Percentiles rank a stretch among this genome's conserved stretches.
Evolutionary conservation across 1,284 basidiomycete species (phyloP).

Genomic region (Microbotryum violaceum): DNA sequence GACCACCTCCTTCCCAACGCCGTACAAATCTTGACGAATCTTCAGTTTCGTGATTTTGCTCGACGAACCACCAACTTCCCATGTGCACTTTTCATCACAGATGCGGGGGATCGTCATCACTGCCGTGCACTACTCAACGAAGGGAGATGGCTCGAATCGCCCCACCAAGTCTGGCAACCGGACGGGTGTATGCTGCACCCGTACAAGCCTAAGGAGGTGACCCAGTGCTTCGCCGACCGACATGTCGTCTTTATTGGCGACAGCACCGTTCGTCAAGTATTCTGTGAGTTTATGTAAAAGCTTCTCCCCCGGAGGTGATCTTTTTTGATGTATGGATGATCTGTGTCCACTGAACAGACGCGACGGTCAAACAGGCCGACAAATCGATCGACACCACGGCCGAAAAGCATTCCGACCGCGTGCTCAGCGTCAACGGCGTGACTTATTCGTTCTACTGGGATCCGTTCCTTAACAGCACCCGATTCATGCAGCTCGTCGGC

Average conservation of each 20-base stretch:
- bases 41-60: too few relatives aligned
- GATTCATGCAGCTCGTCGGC: conserved; percentile 45
- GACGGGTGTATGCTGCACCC: conserved; percentile 68
- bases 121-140: conserved; percentile 61
- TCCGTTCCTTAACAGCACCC: conserved; percentile 61
- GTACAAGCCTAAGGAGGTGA: conserved; percentile 53
- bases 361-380: conserved; percentile 42
- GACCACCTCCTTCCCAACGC: too few relatives aligned
- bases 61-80: too few relatives aligned
- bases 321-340: not conserved
- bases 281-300: conserved; percentile 49
- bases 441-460: conserved; percentile 47
- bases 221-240: conserved; percentile 37
- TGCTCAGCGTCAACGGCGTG: conserved; percentile 38
- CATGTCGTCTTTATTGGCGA: conserved; percentile 72
- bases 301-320: not conserved
- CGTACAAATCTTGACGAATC: too few relatives aligned
- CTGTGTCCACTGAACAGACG: conserved; percentile 16
- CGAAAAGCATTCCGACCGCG: conserved; percentile 52
- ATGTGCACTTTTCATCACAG: conserved; percentile 42
- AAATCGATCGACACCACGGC: conserved; percentile 50
- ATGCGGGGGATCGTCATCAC: conserved; percentile 60
- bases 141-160: conserved; percentile 67
- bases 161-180: conserved; percentile 70
- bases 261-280: conserved; percentile 68